Evolutionary conservation across 2,329 filamentous ascomycete genomes (phyloP).

Genomic region (Ceratocystis papillata): DNA sequence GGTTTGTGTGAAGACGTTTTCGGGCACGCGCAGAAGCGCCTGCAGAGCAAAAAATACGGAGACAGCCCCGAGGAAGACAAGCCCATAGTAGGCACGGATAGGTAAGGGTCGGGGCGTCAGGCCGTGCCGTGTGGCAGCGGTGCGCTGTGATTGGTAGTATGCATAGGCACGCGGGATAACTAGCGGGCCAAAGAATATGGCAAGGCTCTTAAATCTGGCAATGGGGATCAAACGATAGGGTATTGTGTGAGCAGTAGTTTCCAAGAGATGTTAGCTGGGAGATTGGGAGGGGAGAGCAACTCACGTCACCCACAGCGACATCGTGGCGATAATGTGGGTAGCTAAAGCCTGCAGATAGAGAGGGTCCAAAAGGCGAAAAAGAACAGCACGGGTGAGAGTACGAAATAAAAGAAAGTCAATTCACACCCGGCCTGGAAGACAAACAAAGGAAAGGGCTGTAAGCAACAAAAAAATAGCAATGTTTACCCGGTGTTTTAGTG

Average conservation of each 20-base stretch:
- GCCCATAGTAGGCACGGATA: slow-evolving; percentile 42
- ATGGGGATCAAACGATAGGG: not conserved
- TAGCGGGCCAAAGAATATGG: slow-evolving; percentile 58
- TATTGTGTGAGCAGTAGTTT: not conserved
- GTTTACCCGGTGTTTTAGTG: not conserved
- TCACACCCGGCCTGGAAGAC: not conserved
- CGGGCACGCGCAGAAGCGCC: slow-evolving; percentile 58
- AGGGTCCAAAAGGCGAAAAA: not conserved
- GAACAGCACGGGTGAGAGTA: not conserved
- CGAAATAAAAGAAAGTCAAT: not conserved
- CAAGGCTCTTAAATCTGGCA: slow-evolving; percentile 43
- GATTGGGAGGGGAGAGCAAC: slow-evolving; percentile 9
- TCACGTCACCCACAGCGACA: slow-evolving; percentile 24
- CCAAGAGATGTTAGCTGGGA: not conserved
- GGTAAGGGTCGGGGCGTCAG: slow-evolving; percentile 43
- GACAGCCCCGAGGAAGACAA: slow-evolving; percentile 48
- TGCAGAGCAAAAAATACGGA: slow-evolving; percentile 41
- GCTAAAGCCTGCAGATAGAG: not conserved
- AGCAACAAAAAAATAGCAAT: not conserved
- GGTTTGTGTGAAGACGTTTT: slow-evolving; percentile 72
- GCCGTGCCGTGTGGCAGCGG: slow-evolving; percentile 36
- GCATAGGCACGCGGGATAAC: slow-evolving; percentile 55
- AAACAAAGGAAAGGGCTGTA: not conserved
- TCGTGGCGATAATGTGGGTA: slow-evolving; percentile 12
- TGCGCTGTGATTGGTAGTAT: slow-evolving; percentile 49